Evolutionary conservation across 805 yeast genomes (phyloP).

Genomic region (Kodamaea kaohsiungensis): DNA sequence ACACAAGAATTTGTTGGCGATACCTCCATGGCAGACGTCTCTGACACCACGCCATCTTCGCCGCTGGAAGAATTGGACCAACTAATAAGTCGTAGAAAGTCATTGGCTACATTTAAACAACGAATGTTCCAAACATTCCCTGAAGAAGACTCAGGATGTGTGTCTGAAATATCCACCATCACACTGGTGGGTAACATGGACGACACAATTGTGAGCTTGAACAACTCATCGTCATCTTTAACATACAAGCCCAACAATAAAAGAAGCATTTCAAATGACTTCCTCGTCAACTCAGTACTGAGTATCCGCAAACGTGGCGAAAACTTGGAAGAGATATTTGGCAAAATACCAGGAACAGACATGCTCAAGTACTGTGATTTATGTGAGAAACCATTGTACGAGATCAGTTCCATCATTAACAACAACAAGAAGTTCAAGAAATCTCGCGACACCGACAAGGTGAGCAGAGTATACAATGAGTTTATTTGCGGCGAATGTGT

Average conservation of each 20-base stretch:
- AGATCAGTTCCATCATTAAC: constrained; percentile 46
- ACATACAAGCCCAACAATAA: constrained; percentile 10
- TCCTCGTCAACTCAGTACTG: background rate
- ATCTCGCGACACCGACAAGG: constrained; percentile 15
- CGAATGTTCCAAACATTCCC: constrained; percentile 4
- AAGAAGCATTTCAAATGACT: constrained; percentile 12
- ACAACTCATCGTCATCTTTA: background rate
- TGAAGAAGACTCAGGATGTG: constrained; percentile 7
- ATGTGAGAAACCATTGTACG: constrained; percentile 71
- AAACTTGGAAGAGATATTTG: constrained; percentile 38
- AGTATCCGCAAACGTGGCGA: constrained; percentile 13
- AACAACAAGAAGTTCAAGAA: constrained; percentile 18
- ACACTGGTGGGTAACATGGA: constrained; percentile 6
- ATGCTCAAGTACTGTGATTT: constrained; percentile 57
- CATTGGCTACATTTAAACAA: constrained; percentile 41
- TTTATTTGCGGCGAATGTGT: constrained; percentile 66
- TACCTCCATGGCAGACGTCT: background rate
- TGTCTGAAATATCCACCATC: constrained; percentile 12
- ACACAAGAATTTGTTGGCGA: background rate
- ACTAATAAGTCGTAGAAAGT: constrained; percentile 29
- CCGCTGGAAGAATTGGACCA: constrained; percentile 12
- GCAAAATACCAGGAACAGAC: constrained; percentile 39
- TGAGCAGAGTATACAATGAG: constrained; percentile 41
- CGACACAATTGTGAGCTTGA: constrained; percentile 7
- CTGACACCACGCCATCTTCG: background rate